phyloP scores from a whole-genome alignment of 176 grass and related monocot genomes.

The Aechmea fasciata region DNA sequence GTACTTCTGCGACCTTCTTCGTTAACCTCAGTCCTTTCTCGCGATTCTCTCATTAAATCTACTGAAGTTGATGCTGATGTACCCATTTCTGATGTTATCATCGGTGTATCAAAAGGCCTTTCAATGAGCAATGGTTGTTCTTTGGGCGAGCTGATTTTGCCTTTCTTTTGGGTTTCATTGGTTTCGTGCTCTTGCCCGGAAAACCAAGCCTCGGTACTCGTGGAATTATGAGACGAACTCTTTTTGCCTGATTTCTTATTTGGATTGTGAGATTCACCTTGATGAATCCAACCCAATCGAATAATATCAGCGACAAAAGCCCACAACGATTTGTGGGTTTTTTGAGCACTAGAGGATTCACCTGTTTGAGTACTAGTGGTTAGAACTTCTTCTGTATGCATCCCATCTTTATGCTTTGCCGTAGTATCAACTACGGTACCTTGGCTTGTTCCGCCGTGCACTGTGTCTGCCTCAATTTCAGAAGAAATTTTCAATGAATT shows the following conservation, averaged over 20 bases:
- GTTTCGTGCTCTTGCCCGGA: slow-evolving; percentile 53
- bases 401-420: slow-evolving; percentile 27
- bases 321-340: slow-evolving; percentile 69
- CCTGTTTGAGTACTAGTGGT: not conserved
- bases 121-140: slow-evolving; percentile 5
- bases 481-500: not conserved
- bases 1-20: not conserved
- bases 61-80: no score
- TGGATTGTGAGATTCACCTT: slow-evolving; percentile 38
- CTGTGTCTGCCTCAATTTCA: not conserved
- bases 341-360: slow-evolving; percentile 40
- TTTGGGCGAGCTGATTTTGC: slow-evolving; percentile 11
- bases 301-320: slow-evolving; percentile 80
- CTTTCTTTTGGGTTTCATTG: slow-evolving; percentile 20
- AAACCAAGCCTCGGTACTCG: slow-evolving; percentile 73
- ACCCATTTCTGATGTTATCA: no score
- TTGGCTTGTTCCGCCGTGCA: not conserved
- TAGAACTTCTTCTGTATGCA: slow-evolving; percentile 27
- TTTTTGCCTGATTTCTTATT: slow-evolving; percentile 51
- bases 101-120: not conserved
- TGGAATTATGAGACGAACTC: slow-evolving; percentile 69
- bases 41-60: no score
- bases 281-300: slow-evolving; percentile 49
- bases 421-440: slow-evolving; percentile 1
- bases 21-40: no score